Evolutionary conservation across 768 basidiomycete species (phyloP).

Genomic region (Gyrodon lividus): DNA sequence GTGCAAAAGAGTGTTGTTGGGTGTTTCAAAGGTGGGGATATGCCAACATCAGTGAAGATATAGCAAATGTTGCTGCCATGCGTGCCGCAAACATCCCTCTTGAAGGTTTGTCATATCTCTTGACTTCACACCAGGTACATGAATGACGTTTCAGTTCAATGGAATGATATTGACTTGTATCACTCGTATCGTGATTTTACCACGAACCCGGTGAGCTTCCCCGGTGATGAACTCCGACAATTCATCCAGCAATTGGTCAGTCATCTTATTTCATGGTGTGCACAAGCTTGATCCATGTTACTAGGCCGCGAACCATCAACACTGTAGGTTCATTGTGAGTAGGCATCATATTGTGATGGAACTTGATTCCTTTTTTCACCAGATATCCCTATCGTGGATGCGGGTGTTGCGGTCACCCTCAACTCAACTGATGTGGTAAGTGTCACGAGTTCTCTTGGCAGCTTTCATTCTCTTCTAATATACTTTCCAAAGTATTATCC

Average conservation of each 20-base stretch:
- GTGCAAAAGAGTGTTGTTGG: background rate
- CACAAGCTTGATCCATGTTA: conserved; percentile 2
- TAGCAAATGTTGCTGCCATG: conserved; percentile 55
- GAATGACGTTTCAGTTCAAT: conserved; percentile 49
- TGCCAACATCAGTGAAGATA: conserved; percentile 52
- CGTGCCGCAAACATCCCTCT: conserved; percentile 71
- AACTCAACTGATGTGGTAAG: conserved; percentile 64
- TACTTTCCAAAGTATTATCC: conserved; percentile 54
- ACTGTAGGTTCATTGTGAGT: conserved; percentile 18
- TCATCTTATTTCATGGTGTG: conserved; percentile 1
- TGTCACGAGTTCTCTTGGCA: conserved; percentile 3
- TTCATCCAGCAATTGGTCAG: conserved; percentile 60
- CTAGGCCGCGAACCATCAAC: conserved; percentile 29
- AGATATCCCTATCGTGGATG: conserved; percentile 75
- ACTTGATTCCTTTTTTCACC: background rate
- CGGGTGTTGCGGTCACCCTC: conserved; percentile 53
- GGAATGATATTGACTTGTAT: conserved; percentile 78
- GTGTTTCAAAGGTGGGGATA: conserved; percentile 42
- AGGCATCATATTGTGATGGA: background rate
- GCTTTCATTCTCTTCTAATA: background rate
- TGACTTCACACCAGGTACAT: background rate
- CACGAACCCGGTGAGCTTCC: conserved; percentile 61
- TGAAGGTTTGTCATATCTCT: conserved; percentile 47
- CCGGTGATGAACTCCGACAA: conserved; percentile 47
- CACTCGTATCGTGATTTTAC: conserved; percentile 71